These are phyloP conservation scores for Talaromyces verruculosus DNA, from an alignment of 2,329 filamentous ascomycete species.

Conservation along the genomic window DNA sequence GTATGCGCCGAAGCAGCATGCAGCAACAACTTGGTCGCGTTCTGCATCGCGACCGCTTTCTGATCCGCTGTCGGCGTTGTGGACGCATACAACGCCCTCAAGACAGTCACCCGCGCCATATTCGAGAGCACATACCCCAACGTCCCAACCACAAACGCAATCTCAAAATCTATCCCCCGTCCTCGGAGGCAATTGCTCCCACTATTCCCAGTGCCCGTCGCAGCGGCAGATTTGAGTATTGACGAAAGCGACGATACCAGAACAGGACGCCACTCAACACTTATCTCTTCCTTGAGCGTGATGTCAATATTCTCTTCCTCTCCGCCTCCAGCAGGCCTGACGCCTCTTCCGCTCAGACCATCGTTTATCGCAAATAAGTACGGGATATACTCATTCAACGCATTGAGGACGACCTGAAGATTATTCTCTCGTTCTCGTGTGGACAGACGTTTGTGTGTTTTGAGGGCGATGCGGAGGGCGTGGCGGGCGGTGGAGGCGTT, in stretches of 20 bases:
- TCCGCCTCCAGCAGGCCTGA: conserved; percentile 6
- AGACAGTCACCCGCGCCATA: conserved; percentile 69
- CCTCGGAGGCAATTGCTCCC: conserved; percentile 66
- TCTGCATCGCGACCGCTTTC: conserved; percentile 66
- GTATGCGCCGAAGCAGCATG: conserved; percentile 76
- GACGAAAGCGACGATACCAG: conserved; percentile 57
- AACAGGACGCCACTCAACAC: conserved; percentile 78
- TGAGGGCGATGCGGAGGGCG: conserved; percentile 77
- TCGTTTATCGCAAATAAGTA: conserved; percentile 77
- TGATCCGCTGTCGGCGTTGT: conserved; percentile 65
- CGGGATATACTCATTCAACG: conserved; percentile 75
- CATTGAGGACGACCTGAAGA: conserved; percentile 67
- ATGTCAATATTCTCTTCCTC: conserved; percentile 65
- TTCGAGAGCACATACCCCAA: conserved; percentile 73
- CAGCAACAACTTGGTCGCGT: conserved; percentile 74
- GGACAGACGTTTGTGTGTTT: conserved; percentile 84
- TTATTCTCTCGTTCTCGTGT: conserved; percentile 68
- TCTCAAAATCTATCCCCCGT: conserved; percentile 75
- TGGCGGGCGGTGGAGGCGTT: conserved; percentile 79
- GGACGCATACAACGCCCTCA: conserved; percentile 67
- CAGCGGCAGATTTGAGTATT: conserved; percentile 26
- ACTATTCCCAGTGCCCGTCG: conserved; percentile 34
- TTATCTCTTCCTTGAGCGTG: conserved; percentile 65
- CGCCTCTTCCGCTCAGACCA: conserved; percentile 59
- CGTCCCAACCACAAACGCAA: conserved; percentile 75